A percentile compares a stretch with the other conserved stretches of the same genome.
phyloP scores from a whole-genome alignment of 176 grass and related monocot genomes.

The Aegilops umbellulata region DNA sequence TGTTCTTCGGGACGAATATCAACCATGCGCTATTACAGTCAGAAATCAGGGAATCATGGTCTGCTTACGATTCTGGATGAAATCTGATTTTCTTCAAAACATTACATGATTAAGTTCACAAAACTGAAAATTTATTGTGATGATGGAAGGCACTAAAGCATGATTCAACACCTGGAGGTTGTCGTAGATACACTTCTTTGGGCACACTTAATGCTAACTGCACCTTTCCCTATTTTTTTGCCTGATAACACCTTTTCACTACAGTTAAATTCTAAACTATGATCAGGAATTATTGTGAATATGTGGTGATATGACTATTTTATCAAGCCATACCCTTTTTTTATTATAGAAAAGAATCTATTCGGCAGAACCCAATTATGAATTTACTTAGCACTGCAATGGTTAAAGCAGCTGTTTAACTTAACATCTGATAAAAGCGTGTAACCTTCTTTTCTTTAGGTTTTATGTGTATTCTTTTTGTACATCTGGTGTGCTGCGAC shows the following conservation, averaged over 20 bases:
- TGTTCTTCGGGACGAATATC: background rate
- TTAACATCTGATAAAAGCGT: background rate
- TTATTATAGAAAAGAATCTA: background rate
- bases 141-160: background rate
- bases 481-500: slow-evolving; percentile 94
- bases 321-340: background rate
- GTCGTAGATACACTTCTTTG: background rate
- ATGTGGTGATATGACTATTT: background rate
- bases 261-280: background rate
- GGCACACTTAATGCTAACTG: background rate
- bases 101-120: background rate
- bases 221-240: background rate
- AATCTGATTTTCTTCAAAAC: background rate
- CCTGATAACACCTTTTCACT: background rate
- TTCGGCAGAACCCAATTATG: background rate
- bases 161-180: background rate
- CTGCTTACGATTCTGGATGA: background rate
- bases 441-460: slow-evolving; percentile 41
- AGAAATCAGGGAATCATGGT: background rate
- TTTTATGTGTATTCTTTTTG: slow-evolving; percentile 85
- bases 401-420: background rate
- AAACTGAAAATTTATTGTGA: slow-evolving; percentile 15
- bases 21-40: background rate
- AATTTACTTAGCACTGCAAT: background rate
- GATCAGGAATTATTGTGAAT: background rate